Percentiles rank a stretch among this genome's conserved stretches.
phyloP scores from a whole-genome alignment of 805 yeast genomes.

The Yamadazyma sp. region DNA sequence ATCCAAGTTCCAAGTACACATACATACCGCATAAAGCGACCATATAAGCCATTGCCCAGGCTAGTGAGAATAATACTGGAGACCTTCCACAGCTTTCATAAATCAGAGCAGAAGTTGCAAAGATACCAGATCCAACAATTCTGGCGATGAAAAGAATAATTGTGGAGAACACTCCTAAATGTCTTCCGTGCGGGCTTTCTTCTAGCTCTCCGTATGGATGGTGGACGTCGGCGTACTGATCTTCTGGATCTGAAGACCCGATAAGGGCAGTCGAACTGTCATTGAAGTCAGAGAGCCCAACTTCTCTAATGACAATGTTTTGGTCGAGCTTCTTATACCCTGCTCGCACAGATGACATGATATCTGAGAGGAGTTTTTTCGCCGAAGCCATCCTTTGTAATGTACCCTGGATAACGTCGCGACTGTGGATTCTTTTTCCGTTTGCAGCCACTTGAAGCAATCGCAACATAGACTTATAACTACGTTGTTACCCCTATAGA shows the following conservation, averaged over 20 bases:
- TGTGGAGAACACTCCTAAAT: constrained; percentile 67
- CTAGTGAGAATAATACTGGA: constrained; percentile 53
- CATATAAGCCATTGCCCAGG: constrained; percentile 64
- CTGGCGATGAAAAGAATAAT: constrained; percentile 63
- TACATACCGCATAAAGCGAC: constrained; percentile 67
- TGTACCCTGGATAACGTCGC: neutral
- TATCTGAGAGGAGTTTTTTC: neutral
- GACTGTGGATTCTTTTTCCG: constrained; percentile 1
- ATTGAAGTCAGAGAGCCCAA: constrained; percentile 4
- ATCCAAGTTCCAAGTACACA: constrained; percentile 68
- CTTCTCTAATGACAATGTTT: constrained; percentile 2
- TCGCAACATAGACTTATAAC: too few species aligned
- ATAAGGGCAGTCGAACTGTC: constrained; percentile 11
- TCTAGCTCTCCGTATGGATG: constrained; percentile 34
- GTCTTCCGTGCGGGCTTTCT: constrained; percentile 72
- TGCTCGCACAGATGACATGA: constrained; percentile 4
- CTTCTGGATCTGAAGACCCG: constrained; percentile 7
- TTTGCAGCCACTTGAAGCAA: constrained; percentile 6
- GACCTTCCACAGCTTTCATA: constrained; percentile 70
- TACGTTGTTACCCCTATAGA: too few species aligned
- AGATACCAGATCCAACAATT: constrained; percentile 76
- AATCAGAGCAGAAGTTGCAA: constrained; percentile 68
- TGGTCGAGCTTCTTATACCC: constrained; percentile 7
- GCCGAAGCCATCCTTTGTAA: neutral
- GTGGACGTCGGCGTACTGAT: neutral